Evolutionary conservation across 352 stramenopile genomes (phyloP), one percentile per base, ranked within the genome.

Genomic region (Phytophthora tentaculata): DNA sequence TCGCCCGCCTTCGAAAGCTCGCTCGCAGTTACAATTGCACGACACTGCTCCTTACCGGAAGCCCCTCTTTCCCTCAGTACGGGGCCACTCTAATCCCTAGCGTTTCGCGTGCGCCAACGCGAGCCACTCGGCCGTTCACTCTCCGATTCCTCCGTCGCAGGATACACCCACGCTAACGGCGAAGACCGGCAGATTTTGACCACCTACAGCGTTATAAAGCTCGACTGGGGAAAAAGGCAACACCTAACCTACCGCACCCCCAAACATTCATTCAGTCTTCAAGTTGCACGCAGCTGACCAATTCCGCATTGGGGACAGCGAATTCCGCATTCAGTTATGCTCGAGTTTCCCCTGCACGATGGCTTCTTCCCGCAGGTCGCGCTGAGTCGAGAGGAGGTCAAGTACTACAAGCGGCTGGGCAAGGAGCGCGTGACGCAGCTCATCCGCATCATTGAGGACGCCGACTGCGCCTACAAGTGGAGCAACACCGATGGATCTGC

Each of bases 301-400:
- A 60, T 62, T 47, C 61, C 43, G 41, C 60, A 44, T 24, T 53
- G 23, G 17, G 4, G 16, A 16, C 53, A 50, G 10, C 19, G 19
- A 20, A 56, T 56, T 54, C 52, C 17, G 28, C 55, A 56, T 29
- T 49, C 22, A 28, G 26, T 19, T 16, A 77, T 82, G 80, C 69
- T 93, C 45, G 83, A 88, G 53, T 87, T 94, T 60, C 86, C 88
- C 16, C 69, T 96, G 10, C 80, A 84, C 61, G 82, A 93, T 61
- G 82, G 80, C 51, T 93, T 94, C 79, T 96, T 96, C 71, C 88
- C 88, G 50, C 86, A 90, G 57, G 80, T 96, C 54, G 79, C 81
- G 48, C 71, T 96, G 7, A 78, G 73, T 41, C 76, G 78, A 29
- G 84, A 92, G 28, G 86, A 96, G 53, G 72, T 94, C 19, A 73